Evolutionary conservation across 805 yeast genomes (phyloP), one percentile per base, ranked within the genome.

Genomic region (Saturnispora ahearnii): DNA sequence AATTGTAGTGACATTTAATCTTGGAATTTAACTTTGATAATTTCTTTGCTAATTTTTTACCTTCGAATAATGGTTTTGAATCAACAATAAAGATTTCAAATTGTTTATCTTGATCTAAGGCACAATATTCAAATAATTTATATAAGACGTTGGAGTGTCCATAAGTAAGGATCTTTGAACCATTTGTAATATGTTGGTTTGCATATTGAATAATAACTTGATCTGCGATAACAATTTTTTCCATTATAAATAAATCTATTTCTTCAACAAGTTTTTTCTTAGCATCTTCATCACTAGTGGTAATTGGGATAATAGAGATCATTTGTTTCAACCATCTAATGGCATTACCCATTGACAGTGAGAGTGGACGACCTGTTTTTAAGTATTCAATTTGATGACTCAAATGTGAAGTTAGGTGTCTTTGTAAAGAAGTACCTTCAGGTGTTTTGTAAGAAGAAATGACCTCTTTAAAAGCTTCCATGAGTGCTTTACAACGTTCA

Each of bases 251-350:
- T 40, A 76, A 81, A 55, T 87, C 90, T 57, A 93, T 90, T 55
- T 78, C 77, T 44, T 74, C 81, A 51, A 78, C 67, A 50, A 93
- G 72, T 33, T 73, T 69, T 12, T 62, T 66, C 62, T 87, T 89
- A 28, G 96, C 96, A 31, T 75, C 76, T 15, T 66, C 72, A 51
- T 85, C 93, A 28, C 73, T 64, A 30, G 79, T 71, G 54, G 86
- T 95, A 50, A 90, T 81, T 51, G 89, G 82, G 45, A 91, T 79
- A 41, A 78, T 74, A 0, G 96, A 81, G 49, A 93, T 91, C 64
- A 87, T 91, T 70, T 91, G 98, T 62, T 93, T 93, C 55, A 93
- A 74, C 96, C 97, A 90, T 59, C 99, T 79, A 57, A 93, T 93
- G 2, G 97, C 91, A 69, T 90, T 93, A 49, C 99, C 99, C 99